Base-by-base conservation (phyloP, 2,329 filamentous ascomycete genomes). In the Emmonsia crescens region DNA sequence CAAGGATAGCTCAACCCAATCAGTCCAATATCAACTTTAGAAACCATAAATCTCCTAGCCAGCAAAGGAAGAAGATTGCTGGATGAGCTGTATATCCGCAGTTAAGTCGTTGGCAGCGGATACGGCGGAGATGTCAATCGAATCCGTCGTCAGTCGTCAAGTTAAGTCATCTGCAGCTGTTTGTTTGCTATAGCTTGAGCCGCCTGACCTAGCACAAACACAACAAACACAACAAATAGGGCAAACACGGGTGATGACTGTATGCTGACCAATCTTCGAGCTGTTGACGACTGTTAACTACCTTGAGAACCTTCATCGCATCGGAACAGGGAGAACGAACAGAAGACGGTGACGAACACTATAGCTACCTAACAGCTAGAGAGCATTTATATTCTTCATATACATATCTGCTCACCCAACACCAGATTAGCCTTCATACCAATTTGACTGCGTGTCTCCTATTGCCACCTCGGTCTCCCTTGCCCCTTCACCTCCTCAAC, bases 121-220 rank as follows among this genome's bases (percentile, higher is more conserved):
- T 16, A 2, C 8, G 31, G 29, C 33, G 54, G 54, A 40, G 54
- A 19, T 24, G 1, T 12, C 8, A 31, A 40, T 29, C 19, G 31
- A 16, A 14, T 27, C 33, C 38, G 55, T 36, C 36, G 21, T 54
- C 40, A 12, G 21, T 16, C 55, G 55, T 14, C 24, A 19, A 46
- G 27, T n/a, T n/a, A 42, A 29, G 57, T 62, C 61, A 55, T 60
- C 51, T 55, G 51, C 51, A 31, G 36, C 12, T 27, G 58, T 40
- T 31, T 27, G 21, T 31, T 42, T 8, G 12, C 38, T 1, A n/a
- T n/a, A n/a, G n/a, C n/a, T n/a, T n/a, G 33, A 38, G 52, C 52
- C 52, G 52, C 52, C 29, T 55, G 31, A 55, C 33, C 31, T 6
- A 3, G 16, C 3, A 51, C 56, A 63, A 63, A 63, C 62, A 57